phyloP scores from a whole-genome alignment of 2,329 filamentous ascomycete genomes.

The Xenosphaeropsis pyriputrescens region DNA sequence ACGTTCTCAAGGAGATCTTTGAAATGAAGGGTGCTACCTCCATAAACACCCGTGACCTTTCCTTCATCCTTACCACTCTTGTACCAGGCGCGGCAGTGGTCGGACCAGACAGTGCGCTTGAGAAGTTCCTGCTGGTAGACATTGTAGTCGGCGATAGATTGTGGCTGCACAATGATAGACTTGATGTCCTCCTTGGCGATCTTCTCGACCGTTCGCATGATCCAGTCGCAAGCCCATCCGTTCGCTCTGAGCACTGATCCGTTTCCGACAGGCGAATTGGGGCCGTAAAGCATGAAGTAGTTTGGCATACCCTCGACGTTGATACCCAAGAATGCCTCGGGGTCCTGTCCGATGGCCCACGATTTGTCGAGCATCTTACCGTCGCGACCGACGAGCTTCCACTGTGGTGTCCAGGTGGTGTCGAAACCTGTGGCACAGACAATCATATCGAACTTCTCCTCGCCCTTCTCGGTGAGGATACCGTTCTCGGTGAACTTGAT shows the following conservation, averaged over 20 bases:
- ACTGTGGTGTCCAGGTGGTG: constrained; percentile 12
- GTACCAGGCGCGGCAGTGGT: constrained; percentile 19
- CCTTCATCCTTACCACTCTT: constrained; percentile 18
- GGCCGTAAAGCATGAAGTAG: constrained; percentile 15
- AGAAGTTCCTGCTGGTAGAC: constrained; percentile 33
- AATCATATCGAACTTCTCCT: constrained; percentile 20
- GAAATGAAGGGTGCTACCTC: constrained; percentile 20
- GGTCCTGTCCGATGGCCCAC: constrained; percentile 13
- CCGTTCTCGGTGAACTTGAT: constrained; percentile 22
- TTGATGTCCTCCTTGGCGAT: constrained; percentile 30
- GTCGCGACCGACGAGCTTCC: constrained; percentile 7
- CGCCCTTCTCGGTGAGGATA: constrained; percentile 14
- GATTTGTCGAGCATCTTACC: constrained; percentile 10
- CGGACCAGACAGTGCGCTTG: constrained; percentile 35
- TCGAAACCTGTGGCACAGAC: constrained; percentile 22
- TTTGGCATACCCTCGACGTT: constrained; percentile 13
- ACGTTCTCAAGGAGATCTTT: constrained; percentile 32
- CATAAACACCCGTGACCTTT: constrained; percentile 26
- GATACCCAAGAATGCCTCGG: constrained; percentile 14
- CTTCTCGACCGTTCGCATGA: constrained; percentile 13
- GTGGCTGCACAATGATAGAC: constrained; percentile 27
- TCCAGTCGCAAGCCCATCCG: constrained; percentile 13
- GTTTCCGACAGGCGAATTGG: constrained; percentile 12
- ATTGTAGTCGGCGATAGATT: constrained; percentile 32
- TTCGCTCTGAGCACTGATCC: constrained; percentile 13